A percentile compares a stretch with the other conserved stretches of the same genome.
phyloP scores from a whole-genome alignment of 345 rosid genomes.

The Aethionema arabicum region DNA sequence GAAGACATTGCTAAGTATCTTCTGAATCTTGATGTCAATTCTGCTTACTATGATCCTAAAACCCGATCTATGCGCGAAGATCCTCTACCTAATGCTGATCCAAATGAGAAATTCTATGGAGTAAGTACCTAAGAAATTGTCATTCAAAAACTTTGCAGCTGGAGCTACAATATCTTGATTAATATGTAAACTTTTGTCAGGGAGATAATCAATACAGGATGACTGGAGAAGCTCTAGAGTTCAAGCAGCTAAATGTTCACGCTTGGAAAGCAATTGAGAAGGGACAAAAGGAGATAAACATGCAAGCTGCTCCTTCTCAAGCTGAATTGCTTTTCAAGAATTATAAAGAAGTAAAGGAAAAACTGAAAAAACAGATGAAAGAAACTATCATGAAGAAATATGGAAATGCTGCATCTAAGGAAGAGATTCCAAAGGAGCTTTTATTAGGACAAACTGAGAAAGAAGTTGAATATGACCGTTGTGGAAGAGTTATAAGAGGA shows the following conservation, averaged over 20 bases:
- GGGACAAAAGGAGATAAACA: slow-evolving; percentile 63
- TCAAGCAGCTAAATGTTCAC: slow-evolving; percentile 61
- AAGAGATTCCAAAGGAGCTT: slow-evolving; percentile 65
- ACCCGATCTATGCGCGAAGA: slow-evolving; percentile 82
- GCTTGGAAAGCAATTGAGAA: slow-evolving; percentile 71
- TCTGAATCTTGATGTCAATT: slow-evolving; percentile 64
- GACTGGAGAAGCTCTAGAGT: slow-evolving; percentile 76
- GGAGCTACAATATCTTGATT: neutral
- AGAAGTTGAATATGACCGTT: slow-evolving; percentile 73
- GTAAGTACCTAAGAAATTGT: slow-evolving; percentile 30
- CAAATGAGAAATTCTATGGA: slow-evolving; percentile 68
- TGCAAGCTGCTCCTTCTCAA: slow-evolving; percentile 84
- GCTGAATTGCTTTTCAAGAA: slow-evolving; percentile 67
- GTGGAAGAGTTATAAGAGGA: slow-evolving; percentile 69
- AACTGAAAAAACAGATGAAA: slow-evolving; percentile 49
- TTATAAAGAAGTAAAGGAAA: slow-evolving; percentile 50
- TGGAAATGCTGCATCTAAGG: slow-evolving; percentile 63
- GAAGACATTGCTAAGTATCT: slow-evolving; percentile 73
- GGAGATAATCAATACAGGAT: slow-evolving; percentile 67
- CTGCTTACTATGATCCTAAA: slow-evolving; percentile 69
- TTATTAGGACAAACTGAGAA: slow-evolving; percentile 75
- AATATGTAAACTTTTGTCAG: slow-evolving; percentile 23
- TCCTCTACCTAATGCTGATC: slow-evolving; percentile 84
- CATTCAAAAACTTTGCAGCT: neutral
- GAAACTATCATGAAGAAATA: slow-evolving; percentile 61